Base-by-base conservation (phyloP, 208 protist genomes). In the Willaertia magna region DNA sequence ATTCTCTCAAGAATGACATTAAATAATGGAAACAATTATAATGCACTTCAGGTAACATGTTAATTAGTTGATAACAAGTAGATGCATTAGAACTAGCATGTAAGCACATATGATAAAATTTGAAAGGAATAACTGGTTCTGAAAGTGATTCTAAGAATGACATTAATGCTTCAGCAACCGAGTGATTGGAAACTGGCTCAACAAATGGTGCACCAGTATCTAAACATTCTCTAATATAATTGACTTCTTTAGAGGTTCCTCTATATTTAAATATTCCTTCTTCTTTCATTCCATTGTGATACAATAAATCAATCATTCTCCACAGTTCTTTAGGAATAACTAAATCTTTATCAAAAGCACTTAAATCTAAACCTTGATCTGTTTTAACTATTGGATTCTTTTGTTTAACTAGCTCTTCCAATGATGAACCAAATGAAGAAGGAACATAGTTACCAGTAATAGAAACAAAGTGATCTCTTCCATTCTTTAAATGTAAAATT, bases 401-500 rank as follows among this genome's bases (percentile, higher is more conserved):
- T 30, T 49, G 30, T 76, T n/a, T 52, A 6, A 74, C 43, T 0
- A 87, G 20, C 7, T 43, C 3, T 1, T 85, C 75, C 3, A 87
- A 12, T 49, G 81, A 43, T 16, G 18, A 39, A 12, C 75, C 75
- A 84, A 84, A 85, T 74, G 11, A 46, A 43, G 47, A 75, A 4
- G 30, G 22, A 4, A 84, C 2, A 87, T 75, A 87, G 4, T 59
- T 87, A 39, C 75, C 75, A 40, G 49, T 30, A 18, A 87, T 22
- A 18, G 81, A 67, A 46, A 87, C 30, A 84, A 87, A 86, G 16
- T 67, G 26, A 75, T 86, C 84, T 49, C 52, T 76, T 74, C 84
- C 84, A 39, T 75, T 74, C n/a, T 86, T 76, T 39, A 86, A 75
- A 43, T 86, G 84, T 4, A 86, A 43, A 30, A 86, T 86, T 20